Conservation (phyloP, 1,284 basidiomycete genomes). For the Sphaerobolus stellatus region DNA sequence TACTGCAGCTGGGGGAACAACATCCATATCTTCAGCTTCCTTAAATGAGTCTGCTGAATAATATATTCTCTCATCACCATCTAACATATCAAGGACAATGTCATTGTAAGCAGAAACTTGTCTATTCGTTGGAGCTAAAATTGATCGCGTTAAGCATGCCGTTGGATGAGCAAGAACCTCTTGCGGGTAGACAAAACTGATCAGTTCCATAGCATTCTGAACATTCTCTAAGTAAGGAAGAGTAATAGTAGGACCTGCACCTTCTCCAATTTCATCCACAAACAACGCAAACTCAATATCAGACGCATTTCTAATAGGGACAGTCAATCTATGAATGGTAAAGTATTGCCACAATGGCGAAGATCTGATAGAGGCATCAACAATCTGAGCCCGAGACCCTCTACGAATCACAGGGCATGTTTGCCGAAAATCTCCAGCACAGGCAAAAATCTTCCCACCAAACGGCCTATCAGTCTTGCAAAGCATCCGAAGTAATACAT, state of each 20-base stretch:
- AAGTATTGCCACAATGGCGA: constrained; percentile 36
- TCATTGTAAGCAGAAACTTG: constrained; percentile 40
- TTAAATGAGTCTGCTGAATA: constrained; percentile 30
- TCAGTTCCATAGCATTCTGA: constrained; percentile 29
- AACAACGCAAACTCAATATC: constrained; percentile 37
- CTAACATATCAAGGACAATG: too few species aligned
- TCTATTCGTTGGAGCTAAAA: constrained; percentile 38
- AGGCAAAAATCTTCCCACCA: constrained; percentile 36
- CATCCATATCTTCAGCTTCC: too few species aligned
- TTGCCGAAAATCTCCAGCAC: constrained; percentile 41
- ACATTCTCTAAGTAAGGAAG: constrained; percentile 23
- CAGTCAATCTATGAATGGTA: constrained; percentile 26
- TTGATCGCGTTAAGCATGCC: constrained; percentile 30
- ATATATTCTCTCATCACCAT: constrained; percentile 25
- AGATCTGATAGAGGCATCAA: constrained; percentile 37
- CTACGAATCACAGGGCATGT: constrained; percentile 36
- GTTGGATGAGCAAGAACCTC: constrained; percentile 28
- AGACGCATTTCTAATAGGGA: constrained; percentile 37
- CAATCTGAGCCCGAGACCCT: constrained; percentile 28
- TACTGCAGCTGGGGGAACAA: constrained; percentile 19
- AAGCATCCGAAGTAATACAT: constrained; percentile 21
- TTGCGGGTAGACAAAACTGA: constrained; percentile 36
- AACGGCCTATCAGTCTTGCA: constrained; percentile 28
- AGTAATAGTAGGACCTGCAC: constrained; percentile 28
- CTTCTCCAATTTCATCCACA: constrained; percentile 40